Base-by-base conservation (phyloP, 164 flowering plant species). In the Nymphaea colorata region DNA sequence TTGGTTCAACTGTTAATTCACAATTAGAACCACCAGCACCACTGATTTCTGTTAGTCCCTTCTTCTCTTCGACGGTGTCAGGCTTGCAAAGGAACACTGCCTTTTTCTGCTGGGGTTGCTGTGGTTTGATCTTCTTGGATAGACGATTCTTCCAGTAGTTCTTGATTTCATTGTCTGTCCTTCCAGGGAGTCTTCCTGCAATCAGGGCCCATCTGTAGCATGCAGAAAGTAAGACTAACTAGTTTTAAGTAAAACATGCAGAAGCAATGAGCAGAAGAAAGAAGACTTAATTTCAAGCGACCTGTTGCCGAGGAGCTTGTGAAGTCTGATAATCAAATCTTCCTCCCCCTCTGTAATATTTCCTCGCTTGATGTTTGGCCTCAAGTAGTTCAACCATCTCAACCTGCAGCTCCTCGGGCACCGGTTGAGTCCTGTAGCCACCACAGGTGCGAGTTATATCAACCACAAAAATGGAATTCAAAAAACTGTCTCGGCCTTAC, bases 231-330 rank as follows among this genome's bases (percentile, higher is more conserved):
- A 8, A 8, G 57, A 15, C 57, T 8, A 42, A 42, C 17, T 4
- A 14, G 6, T 41, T 2, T 3, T 16, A 10, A 42, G 5, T 4
- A 61, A n/a, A 15, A 12, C 3, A 10, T 8, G 11, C 10, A 17
- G 17, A 11, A 15, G 3, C 45, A 42, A 61, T 41, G 11, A 55
- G 18, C 15, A 12, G 5, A 14, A 53, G 10, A 25, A 12, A 25
- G 36, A 25, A 25, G 36, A 25, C 36, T 25, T 25, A 4, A 47
- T 55, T 70, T 68, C 36, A 25, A 25, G 36, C 36, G 36, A 55
- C 69, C 74, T 72, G 70, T 72, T 72, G 43, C 74, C 74, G 5
- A 72, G 57, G 57, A 72, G 74, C 64, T 67, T 64, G 55, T 72
- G 74, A 65, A 72, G 69, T 59, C 70, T 55, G 64, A 68, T 63